These are phyloP conservation scores for Camillea tinctor DNA, from an alignment of 2,329 filamentous ascomycete species.

Conservation along the genomic window DNA sequence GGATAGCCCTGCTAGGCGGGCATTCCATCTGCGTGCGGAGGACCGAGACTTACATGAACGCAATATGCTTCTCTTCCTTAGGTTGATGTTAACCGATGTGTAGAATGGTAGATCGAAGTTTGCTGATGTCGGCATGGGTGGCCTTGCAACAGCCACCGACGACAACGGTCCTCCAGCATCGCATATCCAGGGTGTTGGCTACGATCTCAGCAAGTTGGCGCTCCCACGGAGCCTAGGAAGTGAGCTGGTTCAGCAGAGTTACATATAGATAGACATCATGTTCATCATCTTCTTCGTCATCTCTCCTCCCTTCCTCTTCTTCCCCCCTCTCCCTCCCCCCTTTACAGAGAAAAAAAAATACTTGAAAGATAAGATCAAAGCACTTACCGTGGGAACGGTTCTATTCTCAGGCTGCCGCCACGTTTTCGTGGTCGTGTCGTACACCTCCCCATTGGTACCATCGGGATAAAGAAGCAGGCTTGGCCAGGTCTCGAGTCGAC, in stretches of 20 bases:
- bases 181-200: constrained; percentile 33
- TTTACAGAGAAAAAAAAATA: not conserved
- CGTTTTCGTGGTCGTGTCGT: constrained; percentile 60
- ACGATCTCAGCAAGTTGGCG: constrained; percentile 43
- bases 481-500: constrained; percentile 42
- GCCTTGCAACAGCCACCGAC: constrained; percentile 56
- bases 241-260: constrained; percentile 4
- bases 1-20: not conserved
- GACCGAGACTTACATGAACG: not conserved
- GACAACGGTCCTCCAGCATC: constrained; percentile 45
- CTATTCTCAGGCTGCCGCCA: constrained; percentile 50
- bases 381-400: constrained; percentile 25
- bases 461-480: constrained; percentile 66
- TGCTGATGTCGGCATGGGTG: constrained; percentile 46
- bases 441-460: constrained; percentile 66
- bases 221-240: constrained; percentile 43
- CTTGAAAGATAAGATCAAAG: not conserved
- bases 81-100: not conserved
- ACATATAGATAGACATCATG: not conserved
- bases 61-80: not conserved
- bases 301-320: no score
- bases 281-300: no score
- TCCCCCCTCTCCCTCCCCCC: no score
- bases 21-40: not conserved
- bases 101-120: constrained; percentile 15